Conservation (phyloP, 306 rosid genomes). For the Castanea crenata region DNA sequence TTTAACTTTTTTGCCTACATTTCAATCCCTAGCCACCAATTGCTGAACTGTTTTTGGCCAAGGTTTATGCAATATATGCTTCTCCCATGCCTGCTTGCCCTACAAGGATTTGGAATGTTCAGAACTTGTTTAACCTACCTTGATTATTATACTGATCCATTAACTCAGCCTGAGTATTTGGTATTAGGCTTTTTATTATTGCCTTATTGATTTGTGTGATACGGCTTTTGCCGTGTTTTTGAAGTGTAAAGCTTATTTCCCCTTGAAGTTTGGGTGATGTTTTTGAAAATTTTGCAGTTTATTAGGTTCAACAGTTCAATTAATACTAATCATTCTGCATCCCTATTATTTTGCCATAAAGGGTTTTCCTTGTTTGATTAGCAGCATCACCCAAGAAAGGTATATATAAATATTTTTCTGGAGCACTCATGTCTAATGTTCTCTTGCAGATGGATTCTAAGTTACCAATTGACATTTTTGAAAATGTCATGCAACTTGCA, state of each 20-base stretch:
- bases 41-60: neutral
- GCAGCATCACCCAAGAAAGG: neutral
- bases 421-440: slow-evolving; percentile 11
- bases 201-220: neutral
- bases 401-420: neutral
- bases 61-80: slow-evolving; percentile 1
- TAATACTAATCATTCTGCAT: neutral
- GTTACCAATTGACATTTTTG: slow-evolving; percentile 75
- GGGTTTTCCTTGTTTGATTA: neutral
- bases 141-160: neutral
- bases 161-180: neutral
- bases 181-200: neutral
- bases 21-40: neutral
- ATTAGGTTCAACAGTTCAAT: neutral
- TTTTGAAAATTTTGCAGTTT: neutral
- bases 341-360: neutral
- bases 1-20: neutral
- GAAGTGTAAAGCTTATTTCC: neutral
- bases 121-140: neutral
- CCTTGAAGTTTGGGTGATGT: neutral
- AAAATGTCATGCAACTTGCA: slow-evolving; percentile 86
- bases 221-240: neutral
- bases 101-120: no score
- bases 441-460: slow-evolving; percentile 85
- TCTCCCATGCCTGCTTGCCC: neutral